Conservation (phyloP, 2,329 filamentous ascomycete species). For the Dendryphion nanum region DNA sequence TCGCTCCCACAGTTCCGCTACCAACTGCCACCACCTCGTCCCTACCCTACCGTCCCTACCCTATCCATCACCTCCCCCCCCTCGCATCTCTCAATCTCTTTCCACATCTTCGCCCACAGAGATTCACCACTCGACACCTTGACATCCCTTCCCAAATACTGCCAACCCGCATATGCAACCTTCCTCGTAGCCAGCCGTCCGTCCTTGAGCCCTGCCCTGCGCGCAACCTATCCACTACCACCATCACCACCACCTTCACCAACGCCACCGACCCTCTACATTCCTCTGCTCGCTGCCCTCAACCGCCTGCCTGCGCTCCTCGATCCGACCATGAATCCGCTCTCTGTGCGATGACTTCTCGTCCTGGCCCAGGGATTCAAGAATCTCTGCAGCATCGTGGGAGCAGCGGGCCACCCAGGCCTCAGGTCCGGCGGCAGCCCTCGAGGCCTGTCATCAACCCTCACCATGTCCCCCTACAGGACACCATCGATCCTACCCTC, state of each 20-base stretch:
- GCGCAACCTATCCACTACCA: background rate
- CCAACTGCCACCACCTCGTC: conserved; percentile 1
- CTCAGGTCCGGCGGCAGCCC: conserved; percentile 27
- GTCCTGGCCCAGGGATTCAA: conserved; percentile 41
- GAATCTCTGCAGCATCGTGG: conserved; percentile 38
- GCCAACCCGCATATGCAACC: background rate
- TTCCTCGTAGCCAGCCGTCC: background rate
- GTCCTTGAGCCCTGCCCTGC: background rate
- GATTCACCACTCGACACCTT: background rate
- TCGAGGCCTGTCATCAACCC: conserved; percentile 25
- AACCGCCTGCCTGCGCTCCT: conserved; percentile 23
- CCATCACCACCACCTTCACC: background rate
- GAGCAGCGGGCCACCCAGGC: conserved; percentile 28
- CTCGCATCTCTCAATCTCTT: background rate
- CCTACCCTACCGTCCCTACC: conserved; percentile 9
- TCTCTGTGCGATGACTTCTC: conserved; percentile 44
- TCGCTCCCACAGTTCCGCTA: too few relatives aligned
- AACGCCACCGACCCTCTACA: background rate
- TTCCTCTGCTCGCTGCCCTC: conserved; percentile 7
- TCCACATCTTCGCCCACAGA: background rate
- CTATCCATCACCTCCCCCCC: conserved; percentile 1
- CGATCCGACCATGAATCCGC: conserved; percentile 38
- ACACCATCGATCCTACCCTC: conserved; percentile 34
- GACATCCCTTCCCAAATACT: background rate
- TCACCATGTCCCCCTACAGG: conserved; percentile 24